phyloP scores from a whole-genome alignment of 768 basidiomycete species.

The Podaxis mareebaensis region DNA sequence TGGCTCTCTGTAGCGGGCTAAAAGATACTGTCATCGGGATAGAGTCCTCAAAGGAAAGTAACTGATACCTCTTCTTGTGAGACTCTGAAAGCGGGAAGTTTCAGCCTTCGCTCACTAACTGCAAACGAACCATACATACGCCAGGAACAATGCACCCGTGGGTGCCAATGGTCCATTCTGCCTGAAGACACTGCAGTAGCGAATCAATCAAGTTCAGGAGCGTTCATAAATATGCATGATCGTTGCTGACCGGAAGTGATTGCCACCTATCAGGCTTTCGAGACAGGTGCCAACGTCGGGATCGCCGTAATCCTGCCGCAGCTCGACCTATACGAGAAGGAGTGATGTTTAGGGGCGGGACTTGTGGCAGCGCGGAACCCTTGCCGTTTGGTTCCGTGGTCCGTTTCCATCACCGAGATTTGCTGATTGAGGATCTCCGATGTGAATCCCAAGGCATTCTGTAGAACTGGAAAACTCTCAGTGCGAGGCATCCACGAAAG shows the following conservation, averaged over 20 bases:
- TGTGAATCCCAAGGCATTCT: constrained; percentile 77
- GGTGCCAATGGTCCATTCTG: constrained; percentile 55
- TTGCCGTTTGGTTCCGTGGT: constrained; percentile 50
- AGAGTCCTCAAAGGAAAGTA: not conserved
- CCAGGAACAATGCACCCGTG: constrained; percentile 55
- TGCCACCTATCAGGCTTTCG: constrained; percentile 77
- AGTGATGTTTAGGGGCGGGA: not conserved
- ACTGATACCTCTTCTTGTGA: constrained; percentile 35
- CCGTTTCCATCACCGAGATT: constrained; percentile 83
- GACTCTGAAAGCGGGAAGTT: constrained; percentile 24
- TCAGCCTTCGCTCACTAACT: not conserved
- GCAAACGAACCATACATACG: constrained; percentile 25
- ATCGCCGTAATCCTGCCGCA: constrained; percentile 77
- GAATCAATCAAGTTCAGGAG: constrained; percentile 10
- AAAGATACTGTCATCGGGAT: not conserved
- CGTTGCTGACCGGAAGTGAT: constrained; percentile 69
- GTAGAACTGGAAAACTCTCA: constrained; percentile 24
- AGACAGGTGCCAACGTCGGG: constrained; percentile 65
- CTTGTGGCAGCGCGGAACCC: constrained; percentile 14
- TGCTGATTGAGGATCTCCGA: constrained; percentile 66
- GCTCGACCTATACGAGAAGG: constrained; percentile 44
- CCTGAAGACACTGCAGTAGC: constrained; percentile 43
- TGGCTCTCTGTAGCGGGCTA: constrained; percentile 31
- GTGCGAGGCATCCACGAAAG: constrained; percentile 22
- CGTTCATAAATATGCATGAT: not conserved